Evolutionary conservation across 208 protist species (phyloP).

Genomic region (Zelonia costaricensis): DNA sequence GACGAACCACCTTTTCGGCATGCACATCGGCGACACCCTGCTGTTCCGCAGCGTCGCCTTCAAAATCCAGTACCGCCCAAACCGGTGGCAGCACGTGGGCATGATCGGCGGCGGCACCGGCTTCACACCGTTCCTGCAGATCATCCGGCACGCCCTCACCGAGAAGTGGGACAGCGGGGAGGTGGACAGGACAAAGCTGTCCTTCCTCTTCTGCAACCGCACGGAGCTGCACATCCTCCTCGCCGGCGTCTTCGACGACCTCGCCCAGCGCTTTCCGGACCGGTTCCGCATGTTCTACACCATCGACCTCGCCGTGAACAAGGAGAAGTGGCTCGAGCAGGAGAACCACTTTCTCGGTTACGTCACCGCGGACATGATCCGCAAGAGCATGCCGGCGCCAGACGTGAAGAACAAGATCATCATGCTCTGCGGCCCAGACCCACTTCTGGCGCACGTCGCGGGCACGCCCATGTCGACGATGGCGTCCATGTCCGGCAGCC

Average conservation of each 20-base stretch:
- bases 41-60: conserved; percentile 81
- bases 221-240: conserved; percentile 94
- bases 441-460: conserved; percentile 80
- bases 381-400: conserved; percentile 75
- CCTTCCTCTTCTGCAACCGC: conserved; percentile 92
- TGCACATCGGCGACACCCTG: conserved; percentile 87
- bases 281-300: conserved; percentile 92
- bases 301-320: conserved; percentile 79
- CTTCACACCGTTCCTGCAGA: conserved; percentile 95
- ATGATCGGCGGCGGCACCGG: conserved; percentile 94
- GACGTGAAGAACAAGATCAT: conserved; percentile 82
- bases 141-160: conserved; percentile 79
- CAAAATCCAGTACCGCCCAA: conserved; percentile 87
- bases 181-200: conserved; percentile 87
- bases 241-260: conserved; percentile 82
- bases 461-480: conserved; percentile 79
- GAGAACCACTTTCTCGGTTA: conserved; percentile 72
- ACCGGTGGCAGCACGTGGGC: conserved; percentile 86
- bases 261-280: conserved; percentile 59
- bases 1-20: conserved; percentile 87
- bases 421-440: conserved; percentile 89
- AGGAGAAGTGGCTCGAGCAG: conserved; percentile 66
- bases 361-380: conserved; percentile 81
- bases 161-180: conserved; percentile 63
- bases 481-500: conserved; percentile 73